Evolutionary conservation across 129 eudicot species (phyloP).

Genomic region (Lonicera japonica): DNA sequence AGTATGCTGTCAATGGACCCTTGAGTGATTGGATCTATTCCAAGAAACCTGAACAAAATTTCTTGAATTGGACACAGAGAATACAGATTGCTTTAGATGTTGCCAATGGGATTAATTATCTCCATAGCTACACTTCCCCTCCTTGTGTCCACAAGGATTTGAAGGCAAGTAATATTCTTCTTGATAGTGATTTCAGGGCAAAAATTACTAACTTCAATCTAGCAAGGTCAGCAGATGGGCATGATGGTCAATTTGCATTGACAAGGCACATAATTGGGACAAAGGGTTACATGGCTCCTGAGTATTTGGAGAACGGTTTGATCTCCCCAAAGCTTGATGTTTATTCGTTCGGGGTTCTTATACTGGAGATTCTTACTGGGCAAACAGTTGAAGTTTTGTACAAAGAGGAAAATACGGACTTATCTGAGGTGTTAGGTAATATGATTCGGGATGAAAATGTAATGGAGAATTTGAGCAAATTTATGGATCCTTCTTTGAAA

Average conservation of each 20-base stretch:
- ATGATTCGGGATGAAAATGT: constrained; percentile 36
- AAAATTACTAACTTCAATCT: constrained; percentile 71
- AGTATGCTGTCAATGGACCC: constrained; percentile 77
- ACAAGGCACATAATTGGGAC: constrained; percentile 88
- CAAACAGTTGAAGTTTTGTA: constrained; percentile 40
- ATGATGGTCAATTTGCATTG: constrained; percentile 61
- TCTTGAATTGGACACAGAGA: constrained; percentile 64
- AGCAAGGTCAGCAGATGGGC: constrained; percentile 70
- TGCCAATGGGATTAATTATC: constrained; percentile 80
- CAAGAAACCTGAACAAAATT: constrained; percentile 21
- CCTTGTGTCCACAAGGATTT: constrained; percentile 77
- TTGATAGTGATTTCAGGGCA: constrained; percentile 65
- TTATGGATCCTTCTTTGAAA: constrained; percentile 55
- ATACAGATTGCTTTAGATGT: constrained; percentile 72
- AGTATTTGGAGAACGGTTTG: constrained; percentile 78
- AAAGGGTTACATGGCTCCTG: constrained; percentile 97
- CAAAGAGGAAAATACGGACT: constrained; percentile 34
- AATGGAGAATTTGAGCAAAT: constrained; percentile 21
- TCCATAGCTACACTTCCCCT: constrained; percentile 77
- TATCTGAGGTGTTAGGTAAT: constrained; percentile 42
- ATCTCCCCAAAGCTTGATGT: constrained; percentile 92
- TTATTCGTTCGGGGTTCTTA: constrained; percentile 72
- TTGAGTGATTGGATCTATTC: constrained; percentile 62
- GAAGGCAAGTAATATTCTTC: constrained; percentile 62
- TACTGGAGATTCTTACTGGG: constrained; percentile 81